Base-by-base conservation (phyloP, 2,329 filamentous ascomycete species). In the Cladosporium sp. region DNA sequence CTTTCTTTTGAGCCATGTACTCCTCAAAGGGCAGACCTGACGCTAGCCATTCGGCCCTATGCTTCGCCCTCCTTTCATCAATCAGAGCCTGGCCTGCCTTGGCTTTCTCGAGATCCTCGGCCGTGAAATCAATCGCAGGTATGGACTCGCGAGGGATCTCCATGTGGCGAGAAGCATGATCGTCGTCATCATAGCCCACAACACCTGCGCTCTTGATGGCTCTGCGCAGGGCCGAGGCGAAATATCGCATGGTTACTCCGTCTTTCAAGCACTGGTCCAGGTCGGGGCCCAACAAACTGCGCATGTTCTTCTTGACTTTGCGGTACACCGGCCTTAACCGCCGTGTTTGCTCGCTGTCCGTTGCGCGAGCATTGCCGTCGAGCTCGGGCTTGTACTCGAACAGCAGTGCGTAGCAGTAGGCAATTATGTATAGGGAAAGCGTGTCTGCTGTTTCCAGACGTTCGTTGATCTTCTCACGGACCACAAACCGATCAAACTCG, bases 331-430 rank as follows among this genome's bases (percentile, higher is more conserved):
- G 21, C 67, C 67, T 25, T 39, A 32, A 5, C 26, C 16, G 5
- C 63, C 67, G 14, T 51, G 61, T 21, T 25, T 59, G 26, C 64
- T 66, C 43, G 58, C 54, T 57, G 63, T 66, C 39, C 61, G 58
- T 25, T 57, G 39, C 18, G 65, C 58, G 49, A 69, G 46, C 32
- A 67, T 65, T 30, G 65, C 61, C n/a, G 49, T 57, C 54, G 28
- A 57, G 14, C 30, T 16, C 30, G n/a, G n/a, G n/a, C 32, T 26
- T 57, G 54, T 36, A 16, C 28, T 39, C n/a, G 4, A 34, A n/a
- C 14, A 56, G 39, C 30, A 63, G 21, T 2, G 32, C 6, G 54
- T 57, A 54, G 26, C 39, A 46, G 39, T 5, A n/a, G 39, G 21
- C n/a, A 23, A 46, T 46, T 11, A n/a, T 46, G 11, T 3, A 21